These are phyloP conservation scores for Acer negundo DNA, from an alignment of 345 rosid genomes.

Conservation along the genomic window DNA sequence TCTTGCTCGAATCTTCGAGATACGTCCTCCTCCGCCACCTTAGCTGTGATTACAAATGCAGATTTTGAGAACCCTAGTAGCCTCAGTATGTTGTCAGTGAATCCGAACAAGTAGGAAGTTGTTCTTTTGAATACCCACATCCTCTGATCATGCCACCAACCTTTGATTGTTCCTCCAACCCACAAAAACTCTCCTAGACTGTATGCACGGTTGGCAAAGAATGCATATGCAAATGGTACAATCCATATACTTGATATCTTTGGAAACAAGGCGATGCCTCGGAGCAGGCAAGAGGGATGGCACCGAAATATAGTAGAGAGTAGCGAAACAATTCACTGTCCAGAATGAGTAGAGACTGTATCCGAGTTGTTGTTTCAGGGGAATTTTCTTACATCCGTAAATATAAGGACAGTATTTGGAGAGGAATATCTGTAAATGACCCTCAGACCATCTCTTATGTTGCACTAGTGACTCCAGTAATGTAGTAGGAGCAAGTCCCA, in stretches of 20 bases:
- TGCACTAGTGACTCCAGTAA: slow-evolving; percentile 35
- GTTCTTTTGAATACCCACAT: slow-evolving; percentile 48
- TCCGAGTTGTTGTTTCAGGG: slow-evolving; percentile 31
- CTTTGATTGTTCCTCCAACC: slow-evolving; percentile 33
- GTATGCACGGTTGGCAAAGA: slow-evolving; percentile 23
- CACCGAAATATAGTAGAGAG: slow-evolving; percentile 36
- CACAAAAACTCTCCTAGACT: slow-evolving; percentile 33
- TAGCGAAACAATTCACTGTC: slow-evolving; percentile 37
- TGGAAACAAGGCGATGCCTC: slow-evolving; percentile 45
- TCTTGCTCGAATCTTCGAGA: slow-evolving; percentile 35
- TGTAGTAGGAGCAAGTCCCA: slow-evolving; percentile 44
- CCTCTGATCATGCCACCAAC: slow-evolving; percentile 51
- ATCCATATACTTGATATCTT: slow-evolving; percentile 45
- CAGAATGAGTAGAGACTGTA: slow-evolving; percentile 27
- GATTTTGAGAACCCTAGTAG: slow-evolving; percentile 32
- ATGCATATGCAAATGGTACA: slow-evolving; percentile 38
- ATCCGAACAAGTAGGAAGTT: slow-evolving; percentile 45
- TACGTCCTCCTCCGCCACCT: slow-evolving; percentile 39
- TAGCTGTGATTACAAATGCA: slow-evolving; percentile 40
- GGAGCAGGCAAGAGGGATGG: slow-evolving; percentile 46
- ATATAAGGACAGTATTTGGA: slow-evolving; percentile 36
- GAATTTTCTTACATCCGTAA: slow-evolving; percentile 30
- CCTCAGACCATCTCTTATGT: slow-evolving; percentile 52
- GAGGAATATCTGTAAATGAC: slow-evolving; percentile 39
- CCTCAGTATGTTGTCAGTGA: slow-evolving; percentile 33